Base-by-base conservation (phyloP, 2,329 filamentous ascomycete genomes). In the Xylariaceae sp. region DNA sequence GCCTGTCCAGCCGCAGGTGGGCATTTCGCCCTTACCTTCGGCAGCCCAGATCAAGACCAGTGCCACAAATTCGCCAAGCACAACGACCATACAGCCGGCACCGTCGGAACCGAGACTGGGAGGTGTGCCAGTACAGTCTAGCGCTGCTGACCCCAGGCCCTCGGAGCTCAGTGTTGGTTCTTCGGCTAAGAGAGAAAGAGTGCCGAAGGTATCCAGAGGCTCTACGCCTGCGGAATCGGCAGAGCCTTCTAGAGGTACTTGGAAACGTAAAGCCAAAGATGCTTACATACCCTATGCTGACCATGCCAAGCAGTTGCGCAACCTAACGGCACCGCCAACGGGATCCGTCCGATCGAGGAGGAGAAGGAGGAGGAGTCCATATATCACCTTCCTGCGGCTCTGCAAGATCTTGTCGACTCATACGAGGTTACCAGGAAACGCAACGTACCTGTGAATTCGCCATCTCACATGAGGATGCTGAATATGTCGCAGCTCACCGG, bases 381-480 rank as follows among this genome's bases (percentile, higher is more conserved):
- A 48, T 98, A 90, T 58, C 89, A 96, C 57, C 74, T 98, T 23
- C 92, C 92, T 4, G 77, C 88, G 5, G 87, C 84, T 19, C 65
- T 98, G 34, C 84, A 88, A 52, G 92, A 98, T 56, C 69, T 98
- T 21, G 76, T 96, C 13, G 86, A 94, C 38, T 88, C 89, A 1
- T 95, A 89, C 53, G 89, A 96, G 57, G 72, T 78, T 11, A 85
- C 84, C 2, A 90, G 85, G 62, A 79, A 77, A 51, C 77, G 82
- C 19, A 71, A 75, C 16, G 63, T 72, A 33, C 69, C 75, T 12
- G 67, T 73, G 5, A 69, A 72, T 14, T 77, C 83, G 33, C 75
- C 78, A 21, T 69, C 79, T 26, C 77, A 85, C 32, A 70, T 86
- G 51, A 75, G 80, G 44, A 75, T 94, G 67, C 75, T 95, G 51